phyloP scores from a whole-genome alignment of 306 rosid genomes.

The Styphnolobium japonicum region DNA sequence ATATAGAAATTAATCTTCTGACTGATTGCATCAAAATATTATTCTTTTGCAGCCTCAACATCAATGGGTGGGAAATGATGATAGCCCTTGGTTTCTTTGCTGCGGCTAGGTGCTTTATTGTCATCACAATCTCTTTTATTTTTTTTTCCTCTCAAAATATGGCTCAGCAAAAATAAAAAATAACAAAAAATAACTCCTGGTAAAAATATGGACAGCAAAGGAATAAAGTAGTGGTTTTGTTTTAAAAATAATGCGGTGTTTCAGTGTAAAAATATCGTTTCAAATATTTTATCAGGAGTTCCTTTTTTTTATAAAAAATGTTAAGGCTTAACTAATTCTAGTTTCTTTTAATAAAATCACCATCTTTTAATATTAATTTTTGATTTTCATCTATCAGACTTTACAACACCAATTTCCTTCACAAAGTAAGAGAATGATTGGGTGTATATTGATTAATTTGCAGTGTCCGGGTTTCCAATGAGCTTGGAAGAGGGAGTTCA shows the following conservation, averaged over 20 bases:
- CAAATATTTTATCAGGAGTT: neutral
- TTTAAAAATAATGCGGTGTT: neutral
- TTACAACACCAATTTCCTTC: neutral
- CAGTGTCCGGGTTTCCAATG: constrained; percentile 49
- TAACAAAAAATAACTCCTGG: neutral
- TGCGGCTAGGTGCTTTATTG: constrained; percentile 38
- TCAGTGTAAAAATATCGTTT: neutral
- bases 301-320: too few relatives aligned
- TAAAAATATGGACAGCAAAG: neutral
- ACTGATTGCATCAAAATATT: neutral
- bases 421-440: neutral
- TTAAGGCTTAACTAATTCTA: neutral
- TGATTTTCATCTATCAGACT: neutral
- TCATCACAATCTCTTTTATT: neutral
- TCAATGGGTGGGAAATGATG: constrained; percentile 53
- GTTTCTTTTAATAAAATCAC: neutral
- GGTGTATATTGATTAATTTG: neutral
- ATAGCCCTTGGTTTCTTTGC: constrained; percentile 46
- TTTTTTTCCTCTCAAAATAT: neutral
- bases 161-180: neutral
- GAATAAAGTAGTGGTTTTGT: too few relatives aligned
- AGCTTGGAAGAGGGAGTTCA: constrained; percentile 50
- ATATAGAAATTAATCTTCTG: neutral
- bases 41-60: constrained; percentile 35
- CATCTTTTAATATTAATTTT: neutral